Evolutionary conservation across 108 stramenopile genomes (phyloP).

Genomic region (Skeletonema grethae): DNA sequence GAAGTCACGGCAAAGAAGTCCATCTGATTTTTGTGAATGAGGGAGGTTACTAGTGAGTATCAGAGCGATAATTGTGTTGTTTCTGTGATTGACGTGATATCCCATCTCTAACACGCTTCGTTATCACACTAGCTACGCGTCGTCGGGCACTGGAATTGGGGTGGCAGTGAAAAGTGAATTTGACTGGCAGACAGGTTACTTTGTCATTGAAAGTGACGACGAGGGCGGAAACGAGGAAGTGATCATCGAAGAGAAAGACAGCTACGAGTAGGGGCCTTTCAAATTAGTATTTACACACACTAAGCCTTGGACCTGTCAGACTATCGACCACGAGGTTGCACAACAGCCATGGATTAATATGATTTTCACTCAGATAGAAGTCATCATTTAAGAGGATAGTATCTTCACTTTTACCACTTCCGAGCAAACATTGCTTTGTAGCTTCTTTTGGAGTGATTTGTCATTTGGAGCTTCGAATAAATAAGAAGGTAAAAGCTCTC

Average conservation of each 20-base stretch:
- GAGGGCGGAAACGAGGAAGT: constrained; percentile 33
- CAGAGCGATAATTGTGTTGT: neutral
- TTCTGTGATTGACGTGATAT: neutral
- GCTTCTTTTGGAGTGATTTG: too few species aligned
- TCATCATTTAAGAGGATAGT: too few species aligned
- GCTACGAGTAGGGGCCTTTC: constrained; percentile 15
- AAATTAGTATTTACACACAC: too few species aligned
- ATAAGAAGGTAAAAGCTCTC: too few species aligned
- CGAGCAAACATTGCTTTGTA: too few species aligned
- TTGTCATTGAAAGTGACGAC: constrained; percentile 38
- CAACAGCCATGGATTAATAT: too few species aligned
- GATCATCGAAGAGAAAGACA: constrained; percentile 39
- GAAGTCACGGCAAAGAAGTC: constrained; percentile 74
- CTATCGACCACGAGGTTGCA: too few species aligned
- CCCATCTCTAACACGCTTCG: neutral
- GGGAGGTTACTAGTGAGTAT: constrained; percentile 82
- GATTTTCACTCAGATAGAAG: too few species aligned
- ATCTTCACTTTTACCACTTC: too few species aligned
- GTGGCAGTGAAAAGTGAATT: constrained; percentile 63
- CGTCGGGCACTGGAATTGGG: constrained; percentile 74
- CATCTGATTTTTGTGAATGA: constrained; percentile 86
- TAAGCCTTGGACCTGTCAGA: too few species aligned
- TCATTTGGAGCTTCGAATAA: too few species aligned
- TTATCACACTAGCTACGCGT: constrained; percentile 30
- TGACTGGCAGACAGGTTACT: constrained; percentile 58